A percentile compares a stretch with the other conserved stretches of the same genome.
These are phyloP conservation scores for Brassica hybrid DNA, from an alignment of 441 rosid species.

Conservation along the genomic window DNA sequence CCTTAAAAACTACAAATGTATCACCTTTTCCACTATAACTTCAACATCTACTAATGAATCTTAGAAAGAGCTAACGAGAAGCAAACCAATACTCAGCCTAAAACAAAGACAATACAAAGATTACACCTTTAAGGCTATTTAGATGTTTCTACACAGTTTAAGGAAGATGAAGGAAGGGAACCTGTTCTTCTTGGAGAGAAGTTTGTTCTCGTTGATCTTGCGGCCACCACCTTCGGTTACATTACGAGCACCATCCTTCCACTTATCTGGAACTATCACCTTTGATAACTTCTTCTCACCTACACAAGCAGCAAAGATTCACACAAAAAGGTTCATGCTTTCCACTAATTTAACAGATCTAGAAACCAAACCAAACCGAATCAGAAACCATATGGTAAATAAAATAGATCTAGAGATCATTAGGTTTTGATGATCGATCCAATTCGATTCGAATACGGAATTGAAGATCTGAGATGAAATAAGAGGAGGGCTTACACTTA, in stretches of 20 bases:
- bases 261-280: slow-evolving; percentile 97
- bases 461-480: neutral
- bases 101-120: neutral
- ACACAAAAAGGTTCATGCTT: neutral
- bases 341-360: neutral
- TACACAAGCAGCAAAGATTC: slow-evolving; percentile 12
- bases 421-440: neutral
- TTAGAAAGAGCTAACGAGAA: neutral
- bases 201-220: slow-evolving; percentile 96
- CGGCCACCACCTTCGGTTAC: slow-evolving; percentile 94
- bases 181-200: slow-evolving; percentile 90
- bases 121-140: neutral
- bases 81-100: neutral
- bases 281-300: slow-evolving; percentile 93
- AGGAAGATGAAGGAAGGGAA: slow-evolving; percentile 15
- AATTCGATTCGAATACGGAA: neutral
- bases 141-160: slow-evolving; percentile 2
- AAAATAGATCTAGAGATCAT: neutral
- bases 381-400: neutral
- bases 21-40: neutral
- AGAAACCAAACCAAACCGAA: neutral
- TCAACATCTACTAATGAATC: neutral
- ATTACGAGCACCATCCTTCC: slow-evolving; percentile 99
- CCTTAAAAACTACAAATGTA: neutral
- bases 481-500: slow-evolving; percentile 58